phyloP scores from a whole-genome alignment of 2,329 filamentous ascomycete species.

The Aspergillus sp. region DNA sequence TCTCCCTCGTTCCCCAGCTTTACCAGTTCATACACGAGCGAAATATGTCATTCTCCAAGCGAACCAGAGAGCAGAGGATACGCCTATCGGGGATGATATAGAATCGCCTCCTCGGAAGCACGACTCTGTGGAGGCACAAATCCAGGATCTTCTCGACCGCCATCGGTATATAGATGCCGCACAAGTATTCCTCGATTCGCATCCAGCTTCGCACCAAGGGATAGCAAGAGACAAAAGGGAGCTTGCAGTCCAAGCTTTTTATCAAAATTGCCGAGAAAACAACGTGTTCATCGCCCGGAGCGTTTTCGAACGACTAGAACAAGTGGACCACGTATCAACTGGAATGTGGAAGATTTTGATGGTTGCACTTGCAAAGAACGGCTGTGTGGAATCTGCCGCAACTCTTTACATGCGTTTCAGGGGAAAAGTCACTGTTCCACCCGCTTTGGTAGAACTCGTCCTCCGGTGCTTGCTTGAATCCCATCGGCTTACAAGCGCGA shows the following conservation, averaged over 20 bases:
- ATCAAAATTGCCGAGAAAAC: slow-evolving; percentile 40
- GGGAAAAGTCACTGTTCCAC: slow-evolving; percentile 34
- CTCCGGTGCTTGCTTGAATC: slow-evolving; percentile 45
- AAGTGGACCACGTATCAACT: slow-evolving; percentile 35
- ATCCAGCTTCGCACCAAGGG: slow-evolving; percentile 24
- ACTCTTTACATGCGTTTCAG: slow-evolving; percentile 37
- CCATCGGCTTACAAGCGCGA: slow-evolving; percentile 42
- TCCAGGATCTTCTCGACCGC: slow-evolving; percentile 33
- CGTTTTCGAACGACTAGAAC: slow-evolving; percentile 41
- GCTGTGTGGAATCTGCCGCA: slow-evolving; percentile 42
- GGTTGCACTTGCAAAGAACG: slow-evolving; percentile 39
- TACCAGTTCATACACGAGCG: neutral
- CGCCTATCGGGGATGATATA: neutral
- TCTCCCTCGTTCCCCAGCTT: neutral
- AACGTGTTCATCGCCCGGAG: slow-evolving; percentile 45
- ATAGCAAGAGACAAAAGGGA: slow-evolving; percentile 35
- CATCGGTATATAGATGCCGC: slow-evolving; percentile 41
- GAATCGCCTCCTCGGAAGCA: neutral
- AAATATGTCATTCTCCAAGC: slow-evolving; percentile 3
- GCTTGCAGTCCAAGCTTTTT: slow-evolving; percentile 38
- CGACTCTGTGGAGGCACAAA: slow-evolving; percentile 24
- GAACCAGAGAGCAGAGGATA: neutral
- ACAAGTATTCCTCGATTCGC: slow-evolving; percentile 39
- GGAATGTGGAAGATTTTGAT: slow-evolving; percentile 45
- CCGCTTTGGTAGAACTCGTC: slow-evolving; percentile 39